Conservation (phyloP, 371 early-diverging fungal species). For the Mucor velutinosus region DNA sequence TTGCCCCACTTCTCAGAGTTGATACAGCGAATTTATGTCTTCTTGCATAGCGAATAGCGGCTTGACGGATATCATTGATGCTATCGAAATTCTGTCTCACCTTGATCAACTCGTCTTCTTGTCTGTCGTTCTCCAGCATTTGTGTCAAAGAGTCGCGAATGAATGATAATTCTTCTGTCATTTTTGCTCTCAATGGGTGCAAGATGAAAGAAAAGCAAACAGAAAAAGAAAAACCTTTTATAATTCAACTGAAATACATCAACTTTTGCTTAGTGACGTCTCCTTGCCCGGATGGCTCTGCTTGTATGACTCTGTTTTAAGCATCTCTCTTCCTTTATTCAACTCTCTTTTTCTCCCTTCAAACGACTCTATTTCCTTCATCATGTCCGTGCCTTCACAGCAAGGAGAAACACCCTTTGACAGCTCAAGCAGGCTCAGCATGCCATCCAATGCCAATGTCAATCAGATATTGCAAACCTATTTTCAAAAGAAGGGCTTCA, state of each 20-base stretch:
- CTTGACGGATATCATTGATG: slow-evolving; percentile 12
- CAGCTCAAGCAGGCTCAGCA: slow-evolving; percentile 2
- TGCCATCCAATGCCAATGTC: slow-evolving; percentile 34
- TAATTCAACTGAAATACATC: background rate
- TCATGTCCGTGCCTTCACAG: slow-evolving; percentile 23
- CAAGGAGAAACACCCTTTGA: slow-evolving; percentile 11
- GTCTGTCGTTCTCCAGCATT: background rate
- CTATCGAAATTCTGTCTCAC: background rate
- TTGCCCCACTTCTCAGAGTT: slow-evolving; percentile 14
- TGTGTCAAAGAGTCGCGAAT: background rate
- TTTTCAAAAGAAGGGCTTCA: slow-evolving; percentile 46
- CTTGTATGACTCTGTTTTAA: background rate
- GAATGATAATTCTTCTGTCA: background rate
- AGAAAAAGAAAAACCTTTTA: background rate
- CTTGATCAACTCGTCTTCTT: slow-evolving; percentile 4
- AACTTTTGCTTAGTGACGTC: background rate
- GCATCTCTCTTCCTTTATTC: background rate
- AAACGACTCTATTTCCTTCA: background rate
- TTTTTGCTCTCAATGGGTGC: background rate
- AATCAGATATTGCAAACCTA: slow-evolving; percentile 43
- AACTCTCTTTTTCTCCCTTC: slow-evolving; percentile 4
- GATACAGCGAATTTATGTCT: slow-evolving; percentile 20
- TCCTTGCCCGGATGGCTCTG: background rate
- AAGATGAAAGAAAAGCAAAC: background rate
- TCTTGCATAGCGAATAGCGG: slow-evolving; percentile 23